Evolutionary conservation across 73 alveolate species (phyloP).

Genomic region (Tetrahymena malaccensis): DNA sequence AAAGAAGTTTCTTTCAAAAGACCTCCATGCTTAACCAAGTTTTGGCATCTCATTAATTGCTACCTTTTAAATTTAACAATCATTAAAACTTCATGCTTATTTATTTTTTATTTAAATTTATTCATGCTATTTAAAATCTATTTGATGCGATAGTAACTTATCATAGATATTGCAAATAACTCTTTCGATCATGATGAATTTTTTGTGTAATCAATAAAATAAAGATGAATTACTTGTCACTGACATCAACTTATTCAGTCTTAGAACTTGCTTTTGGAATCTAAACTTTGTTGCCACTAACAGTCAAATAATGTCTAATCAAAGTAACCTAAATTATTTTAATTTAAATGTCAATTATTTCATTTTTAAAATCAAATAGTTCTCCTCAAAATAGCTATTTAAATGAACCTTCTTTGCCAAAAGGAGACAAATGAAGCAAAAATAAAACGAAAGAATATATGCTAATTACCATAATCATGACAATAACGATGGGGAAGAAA

Average conservation of each 20-base stretch:
- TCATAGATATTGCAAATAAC: neutral
- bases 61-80: neutral
- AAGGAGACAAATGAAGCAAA: neutral
- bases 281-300: neutral
- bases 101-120: too few species aligned
- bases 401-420: neutral
- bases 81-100: neutral
- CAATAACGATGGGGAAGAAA: conserved; percentile 27
- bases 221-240: neutral
- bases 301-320: neutral
- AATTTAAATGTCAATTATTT: neutral
- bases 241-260: neutral
- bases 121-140: neutral
- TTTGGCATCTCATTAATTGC: neutral
- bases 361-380: neutral
- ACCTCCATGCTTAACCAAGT: neutral
- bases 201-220: neutral
- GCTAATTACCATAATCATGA: conserved; percentile 23
- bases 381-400: neutral
- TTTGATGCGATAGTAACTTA: neutral
- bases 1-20: neutral
- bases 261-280: neutral
- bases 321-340: neutral
- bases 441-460: neutral
- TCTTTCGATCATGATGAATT: neutral